Evolutionary conservation across 805 yeast species (phyloP).

Genomic region (Komagataella pastoris): DNA sequence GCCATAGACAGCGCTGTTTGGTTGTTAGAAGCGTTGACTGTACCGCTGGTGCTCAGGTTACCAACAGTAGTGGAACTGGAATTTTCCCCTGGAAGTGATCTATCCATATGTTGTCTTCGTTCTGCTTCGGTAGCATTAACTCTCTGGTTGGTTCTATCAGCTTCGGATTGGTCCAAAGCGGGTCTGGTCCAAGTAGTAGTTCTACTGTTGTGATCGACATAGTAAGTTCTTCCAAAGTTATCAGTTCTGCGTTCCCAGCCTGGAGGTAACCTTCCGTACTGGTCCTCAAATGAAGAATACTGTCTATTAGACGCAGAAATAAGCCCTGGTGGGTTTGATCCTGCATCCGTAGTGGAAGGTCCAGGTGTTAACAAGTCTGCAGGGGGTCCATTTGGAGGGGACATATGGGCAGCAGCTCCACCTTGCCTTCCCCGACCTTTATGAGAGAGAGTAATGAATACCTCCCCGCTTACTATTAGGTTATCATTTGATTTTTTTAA

Average conservation of each 20-base stretch:
- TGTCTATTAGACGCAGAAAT: constrained; percentile 31
- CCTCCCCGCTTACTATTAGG: constrained; percentile 84
- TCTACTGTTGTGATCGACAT: constrained; percentile 95
- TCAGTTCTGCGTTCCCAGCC: constrained; percentile 99
- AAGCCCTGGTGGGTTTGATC: neutral
- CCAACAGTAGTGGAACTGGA: constrained; percentile 10
- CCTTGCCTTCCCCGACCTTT: constrained; percentile 7
- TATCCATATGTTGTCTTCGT: constrained; percentile 78
- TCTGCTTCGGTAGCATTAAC: constrained; percentile 71
- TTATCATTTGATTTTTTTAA: constrained; percentile 86
- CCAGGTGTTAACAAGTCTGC: constrained; percentile 9
- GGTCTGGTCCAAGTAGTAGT: constrained; percentile 99
- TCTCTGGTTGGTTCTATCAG: constrained; percentile 47
- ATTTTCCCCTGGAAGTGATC: constrained; percentile 68
- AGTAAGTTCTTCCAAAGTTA: constrained; percentile 92
- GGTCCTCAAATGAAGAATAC: constrained; percentile 92
- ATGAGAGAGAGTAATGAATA: constrained; percentile 64
- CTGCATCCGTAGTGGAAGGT: constrained; percentile 1
- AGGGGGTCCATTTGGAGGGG: constrained; percentile 7
- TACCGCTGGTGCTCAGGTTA: constrained; percentile 12
- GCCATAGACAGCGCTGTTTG: constrained; percentile 37
- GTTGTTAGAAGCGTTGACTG: constrained; percentile 29
- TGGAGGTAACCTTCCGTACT: constrained; percentile 88
- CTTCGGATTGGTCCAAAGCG: constrained; percentile 64
- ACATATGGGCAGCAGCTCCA: constrained; percentile 10